These are phyloP conservation scores for Trypanosoma avium DNA, from an alignment of 208 protist genomes.

Conservation along the genomic window DNA sequence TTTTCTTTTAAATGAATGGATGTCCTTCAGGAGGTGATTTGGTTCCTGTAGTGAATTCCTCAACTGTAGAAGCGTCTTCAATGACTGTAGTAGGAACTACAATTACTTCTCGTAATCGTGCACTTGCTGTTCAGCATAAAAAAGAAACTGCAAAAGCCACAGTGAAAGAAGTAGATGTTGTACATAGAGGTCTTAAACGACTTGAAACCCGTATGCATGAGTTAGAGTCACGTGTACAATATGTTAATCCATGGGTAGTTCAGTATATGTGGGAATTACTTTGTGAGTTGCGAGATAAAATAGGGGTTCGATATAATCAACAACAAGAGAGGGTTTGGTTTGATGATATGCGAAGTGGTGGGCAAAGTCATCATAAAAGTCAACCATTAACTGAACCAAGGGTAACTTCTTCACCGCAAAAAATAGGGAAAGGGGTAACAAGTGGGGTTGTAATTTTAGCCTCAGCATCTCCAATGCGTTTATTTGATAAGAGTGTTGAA, in stretches of 20 bases:
- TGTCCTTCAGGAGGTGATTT: background rate
- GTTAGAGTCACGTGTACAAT: conserved; percentile 32
- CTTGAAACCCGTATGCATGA: conserved; percentile 34
- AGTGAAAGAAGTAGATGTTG: conserved; percentile 29
- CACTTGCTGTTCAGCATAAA: conserved; percentile 13
- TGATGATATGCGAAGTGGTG: conserved; percentile 1
- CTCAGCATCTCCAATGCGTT: background rate
- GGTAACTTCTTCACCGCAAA: background rate
- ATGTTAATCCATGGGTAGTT: conserved; percentile 36
- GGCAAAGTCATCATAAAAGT: background rate
- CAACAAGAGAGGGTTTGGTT: conserved; percentile 15
- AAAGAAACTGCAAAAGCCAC: conserved; percentile 24
- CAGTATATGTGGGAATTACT: conserved; percentile 37
- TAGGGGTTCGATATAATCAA: conserved; percentile 9
- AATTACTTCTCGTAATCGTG: conserved; percentile 14
- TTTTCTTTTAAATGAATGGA: background rate
- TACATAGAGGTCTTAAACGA: conserved; percentile 21
- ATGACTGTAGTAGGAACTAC: conserved; percentile 8
- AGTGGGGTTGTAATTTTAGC: background rate
- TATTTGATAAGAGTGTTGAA: conserved; percentile 14
- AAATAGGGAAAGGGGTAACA: background rate
- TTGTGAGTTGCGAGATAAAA: conserved; percentile 20
- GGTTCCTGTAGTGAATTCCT: background rate
- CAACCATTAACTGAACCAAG: conserved; percentile 9
- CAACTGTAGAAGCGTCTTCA: background rate